phyloP scores from a whole-genome alignment of 1,284 basidiomycete genomes.

The Apiotrichum brassicae region DNA sequence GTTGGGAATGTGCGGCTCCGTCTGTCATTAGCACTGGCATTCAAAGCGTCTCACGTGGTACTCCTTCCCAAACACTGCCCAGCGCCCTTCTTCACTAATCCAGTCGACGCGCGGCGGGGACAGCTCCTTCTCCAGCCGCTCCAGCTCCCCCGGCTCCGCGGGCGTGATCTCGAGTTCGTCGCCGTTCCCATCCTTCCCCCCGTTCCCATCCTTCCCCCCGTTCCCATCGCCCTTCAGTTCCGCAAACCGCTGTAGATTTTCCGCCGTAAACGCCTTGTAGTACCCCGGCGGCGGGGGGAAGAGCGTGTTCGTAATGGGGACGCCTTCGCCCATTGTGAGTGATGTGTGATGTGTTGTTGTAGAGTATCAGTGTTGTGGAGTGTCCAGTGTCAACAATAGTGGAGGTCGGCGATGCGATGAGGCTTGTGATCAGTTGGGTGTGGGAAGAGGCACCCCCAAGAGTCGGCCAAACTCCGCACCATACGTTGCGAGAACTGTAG shows the following conservation, averaged over 20 bases:
- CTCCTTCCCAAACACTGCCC: conserved; percentile 40
- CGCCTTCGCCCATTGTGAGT: conserved; percentile 16
- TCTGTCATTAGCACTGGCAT: conserved; percentile 16
- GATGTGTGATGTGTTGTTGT: too few relatives aligned
- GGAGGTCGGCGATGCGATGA: too few relatives aligned
- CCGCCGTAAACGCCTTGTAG: conserved; percentile 34
- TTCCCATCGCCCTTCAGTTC: conserved; percentile 7
- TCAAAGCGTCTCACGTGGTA: conserved; percentile 37
- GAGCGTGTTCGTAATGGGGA: conserved; percentile 41
- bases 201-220: neutral
- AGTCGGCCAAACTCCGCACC: too few relatives aligned
- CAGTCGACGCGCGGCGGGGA: conserved; percentile 32
- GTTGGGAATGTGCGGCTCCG: conserved; percentile 30
- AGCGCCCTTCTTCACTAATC: conserved; percentile 38
- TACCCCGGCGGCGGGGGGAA: conserved; percentile 42
- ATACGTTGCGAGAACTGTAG: too few relatives aligned
- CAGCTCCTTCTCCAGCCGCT: conserved; percentile 16
- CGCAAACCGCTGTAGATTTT: conserved; percentile 21
- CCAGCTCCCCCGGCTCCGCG: conserved; percentile 15
- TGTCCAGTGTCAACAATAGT: neutral
- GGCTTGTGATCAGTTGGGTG: too few relatives aligned
- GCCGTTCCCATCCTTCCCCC: too few relatives aligned
- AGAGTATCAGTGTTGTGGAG: neutral
- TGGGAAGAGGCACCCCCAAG: too few relatives aligned
- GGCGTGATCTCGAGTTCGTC: neutral